Conservation (phyloP, 2,329 filamentous ascomycete genomes). For the Colletotrichum cordylinicola region DNA sequence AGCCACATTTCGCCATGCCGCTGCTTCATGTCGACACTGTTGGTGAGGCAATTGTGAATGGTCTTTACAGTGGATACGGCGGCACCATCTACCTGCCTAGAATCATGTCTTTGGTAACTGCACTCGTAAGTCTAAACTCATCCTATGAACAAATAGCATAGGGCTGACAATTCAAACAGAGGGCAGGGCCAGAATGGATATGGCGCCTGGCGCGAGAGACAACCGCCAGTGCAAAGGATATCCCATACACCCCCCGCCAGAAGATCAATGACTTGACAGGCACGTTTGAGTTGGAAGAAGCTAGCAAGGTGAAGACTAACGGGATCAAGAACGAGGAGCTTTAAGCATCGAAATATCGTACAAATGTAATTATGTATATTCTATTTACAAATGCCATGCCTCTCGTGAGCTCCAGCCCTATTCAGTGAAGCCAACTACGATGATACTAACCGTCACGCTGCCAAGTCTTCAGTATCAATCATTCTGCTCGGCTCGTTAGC, state of each 20-base stretch:
- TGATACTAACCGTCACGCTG: not conserved
- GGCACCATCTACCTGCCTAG: slow-evolving; percentile 34
- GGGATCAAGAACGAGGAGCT: not conserved
- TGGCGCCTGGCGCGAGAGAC: slow-evolving; percentile 11
- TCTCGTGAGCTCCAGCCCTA: no score
- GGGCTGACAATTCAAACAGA: slow-evolving; percentile 5
- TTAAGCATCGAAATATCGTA: not conserved
- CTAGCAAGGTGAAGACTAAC: not conserved
- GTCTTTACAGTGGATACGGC: slow-evolving; percentile 35
- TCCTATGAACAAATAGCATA: rapidly evolving
- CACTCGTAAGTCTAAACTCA: slow-evolving; percentile 28
- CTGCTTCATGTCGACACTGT: slow-evolving; percentile 38
- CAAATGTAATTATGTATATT: not conserved
- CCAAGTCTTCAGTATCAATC: not conserved
- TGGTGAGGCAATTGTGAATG: slow-evolving; percentile 31
- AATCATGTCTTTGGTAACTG: slow-evolving; percentile 28
- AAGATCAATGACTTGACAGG: slow-evolving; percentile 6
- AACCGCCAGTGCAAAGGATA: not conserved
- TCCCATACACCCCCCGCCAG: not conserved
- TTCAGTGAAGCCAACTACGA: not conserved
- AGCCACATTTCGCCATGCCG: slow-evolving; percentile 33
- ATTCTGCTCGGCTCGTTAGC: not conserved
- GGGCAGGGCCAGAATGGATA: slow-evolving; percentile 28
- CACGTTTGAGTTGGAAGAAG: not conserved
- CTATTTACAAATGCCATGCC: not conserved